Evolutionary conservation across 768 basidiomycete genomes (phyloP), one percentile per base, ranked within the genome.

Genomic region (Rhodosporidiobolus odoratus): DNA sequence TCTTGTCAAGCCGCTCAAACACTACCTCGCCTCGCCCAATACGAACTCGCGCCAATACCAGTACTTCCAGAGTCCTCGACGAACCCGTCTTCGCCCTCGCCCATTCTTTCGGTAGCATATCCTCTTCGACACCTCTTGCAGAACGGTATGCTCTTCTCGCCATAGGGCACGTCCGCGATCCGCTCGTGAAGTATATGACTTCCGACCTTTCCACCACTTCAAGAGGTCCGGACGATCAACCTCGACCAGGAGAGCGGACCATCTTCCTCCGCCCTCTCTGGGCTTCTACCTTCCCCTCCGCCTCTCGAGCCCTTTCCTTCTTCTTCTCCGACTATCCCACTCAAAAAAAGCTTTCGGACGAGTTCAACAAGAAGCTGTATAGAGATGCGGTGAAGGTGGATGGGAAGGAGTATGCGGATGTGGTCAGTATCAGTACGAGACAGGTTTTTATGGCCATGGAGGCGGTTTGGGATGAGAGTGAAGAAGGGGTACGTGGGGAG

Each of bases 31-130:
- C 45, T 4, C 30, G 66, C 12, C 58, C 50, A 25, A 72, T 53
- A 3, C 62, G 66, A 0, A 48, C 58, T 0, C 50, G 71, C 27
- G 23, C 41, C 23, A 4, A 17, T 4, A 19, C 25, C 41, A 53
- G 38, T 45, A 10, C 37, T 4, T 43, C 56, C 17, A 17, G 4
- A 12, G 41, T 68, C 17, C 35, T 58, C 34, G 66, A 72, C 53
- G 71, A 72, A 47, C 71, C 71, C 45, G 71, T 72, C 52, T 68
- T 72, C 52, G 71, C 71, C 12, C 41, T 72, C 53, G 30, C 62
- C 13, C 71, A 72, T 53, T 37, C 58, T 27, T 68, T 72, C 40
- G 58, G 62, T 17, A 37, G 19, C 30, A 43, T 72, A 45, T 34
- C 27, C 1, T 43, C 71, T 32, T n/a, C 52, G 32, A 56, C 52